Evolutionary conservation across 768 basidiomycete genomes (phyloP).

Genomic region (Boletus patriciae): DNA sequence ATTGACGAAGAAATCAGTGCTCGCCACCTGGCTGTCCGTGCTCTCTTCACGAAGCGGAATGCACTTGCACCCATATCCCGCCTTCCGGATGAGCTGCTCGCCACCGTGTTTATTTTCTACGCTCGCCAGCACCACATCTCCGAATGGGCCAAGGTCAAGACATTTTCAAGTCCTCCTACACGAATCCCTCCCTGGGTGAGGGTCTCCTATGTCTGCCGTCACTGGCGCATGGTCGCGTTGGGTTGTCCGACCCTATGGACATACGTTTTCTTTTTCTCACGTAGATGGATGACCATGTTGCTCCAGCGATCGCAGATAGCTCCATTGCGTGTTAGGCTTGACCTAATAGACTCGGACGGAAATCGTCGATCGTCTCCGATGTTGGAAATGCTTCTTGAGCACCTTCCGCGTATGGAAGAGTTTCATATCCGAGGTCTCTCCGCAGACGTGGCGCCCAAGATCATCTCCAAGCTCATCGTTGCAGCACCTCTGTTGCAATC

Average conservation of each 20-base stretch:
- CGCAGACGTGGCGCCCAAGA: neutral
- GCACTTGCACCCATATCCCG: neutral
- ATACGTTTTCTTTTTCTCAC: neutral
- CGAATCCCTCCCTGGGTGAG: neutral
- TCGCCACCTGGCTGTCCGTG: neutral
- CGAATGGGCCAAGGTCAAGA: neutral
- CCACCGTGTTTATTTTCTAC: neutral
- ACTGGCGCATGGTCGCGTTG: neutral
- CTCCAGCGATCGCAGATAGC: constrained; percentile 2
- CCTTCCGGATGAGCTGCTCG: constrained; percentile 4
- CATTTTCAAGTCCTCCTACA: neutral
- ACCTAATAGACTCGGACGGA: too few species aligned
- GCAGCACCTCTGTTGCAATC: constrained; percentile 1
- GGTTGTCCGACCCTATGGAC: neutral
- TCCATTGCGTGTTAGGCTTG: neutral
- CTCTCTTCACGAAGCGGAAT: neutral
- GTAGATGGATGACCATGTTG: neutral
- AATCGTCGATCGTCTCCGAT: neutral
- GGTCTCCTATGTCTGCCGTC: neutral
- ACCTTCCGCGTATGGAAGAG: constrained; percentile 1
- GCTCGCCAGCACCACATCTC: neutral
- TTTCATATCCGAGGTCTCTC: constrained; percentile 1
- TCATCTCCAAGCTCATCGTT: neutral
- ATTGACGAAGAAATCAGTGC: neutral
- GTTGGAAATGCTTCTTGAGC: constrained; percentile 1